Conservation (phyloP, 1,139 yeast species). For the Suhomyces wounanorum region DNA sequence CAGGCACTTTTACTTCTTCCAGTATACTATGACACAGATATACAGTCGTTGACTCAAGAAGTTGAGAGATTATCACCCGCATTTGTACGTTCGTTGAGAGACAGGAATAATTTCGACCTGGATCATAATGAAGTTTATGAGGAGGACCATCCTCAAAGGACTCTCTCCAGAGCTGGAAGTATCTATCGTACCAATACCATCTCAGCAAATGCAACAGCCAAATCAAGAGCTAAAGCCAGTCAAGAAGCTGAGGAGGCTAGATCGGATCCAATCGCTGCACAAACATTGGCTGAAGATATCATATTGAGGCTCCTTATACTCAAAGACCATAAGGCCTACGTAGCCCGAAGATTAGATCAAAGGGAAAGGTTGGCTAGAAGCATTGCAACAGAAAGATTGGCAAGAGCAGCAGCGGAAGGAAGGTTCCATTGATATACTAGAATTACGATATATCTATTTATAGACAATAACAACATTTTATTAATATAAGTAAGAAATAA, state of each 20-base stretch:
- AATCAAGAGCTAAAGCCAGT: conserved; percentile 55
- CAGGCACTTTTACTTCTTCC: conserved; percentile 68
- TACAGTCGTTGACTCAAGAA: conserved; percentile 53
- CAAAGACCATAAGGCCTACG: conserved; percentile 44
- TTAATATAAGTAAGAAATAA: conserved; percentile 13
- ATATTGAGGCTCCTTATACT: conserved; percentile 60
- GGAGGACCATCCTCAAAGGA: conserved; percentile 12
- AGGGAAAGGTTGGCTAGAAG: conserved; percentile 64
- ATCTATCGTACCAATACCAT: conserved; percentile 68
- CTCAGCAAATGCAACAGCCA: conserved; percentile 70
- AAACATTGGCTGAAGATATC: conserved; percentile 63
- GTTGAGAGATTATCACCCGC: conserved; percentile 60
- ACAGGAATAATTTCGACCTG: conserved; percentile 39
- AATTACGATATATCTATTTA: background rate
- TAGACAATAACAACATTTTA: conserved; percentile 5
- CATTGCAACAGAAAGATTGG: conserved; percentile 61
- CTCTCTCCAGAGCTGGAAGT: conserved; percentile 51
- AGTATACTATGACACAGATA: conserved; percentile 63
- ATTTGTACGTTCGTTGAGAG: conserved; percentile 50
- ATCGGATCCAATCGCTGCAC: conserved; percentile 57
- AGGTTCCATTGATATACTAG: conserved; percentile 18
- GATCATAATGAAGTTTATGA: conserved; percentile 12
- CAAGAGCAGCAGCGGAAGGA: conserved; percentile 49
- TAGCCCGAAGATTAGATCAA: conserved; percentile 59
- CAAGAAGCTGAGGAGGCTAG: conserved; percentile 54